These are phyloP conservation scores for Tricholoma hemisulphureum DNA, from an alignment of 768 basidiomycete species.

Conservation along the genomic window DNA sequence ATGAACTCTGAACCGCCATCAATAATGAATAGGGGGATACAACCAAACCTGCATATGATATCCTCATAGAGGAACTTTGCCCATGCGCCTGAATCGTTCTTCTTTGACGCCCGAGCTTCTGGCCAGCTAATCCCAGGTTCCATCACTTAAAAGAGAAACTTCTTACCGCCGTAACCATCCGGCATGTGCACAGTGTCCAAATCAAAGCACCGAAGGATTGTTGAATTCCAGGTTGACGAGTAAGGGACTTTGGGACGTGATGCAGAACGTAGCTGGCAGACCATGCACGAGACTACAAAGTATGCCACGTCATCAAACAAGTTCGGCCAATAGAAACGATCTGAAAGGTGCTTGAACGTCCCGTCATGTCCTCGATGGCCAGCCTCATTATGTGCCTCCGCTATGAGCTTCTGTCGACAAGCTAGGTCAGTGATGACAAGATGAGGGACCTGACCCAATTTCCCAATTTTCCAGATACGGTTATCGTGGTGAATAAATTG, in stretches of 20 bases:
- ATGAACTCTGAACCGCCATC: conserved; percentile 29
- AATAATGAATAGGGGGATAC: conserved; percentile 5
- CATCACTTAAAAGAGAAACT: conserved; percentile 20
- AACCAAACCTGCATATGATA: conserved; percentile 16
- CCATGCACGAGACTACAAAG: conserved; percentile 30
- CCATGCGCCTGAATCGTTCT: conserved; percentile 25
- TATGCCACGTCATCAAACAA: conserved; percentile 28
- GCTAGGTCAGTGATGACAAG: conserved; percentile 20
- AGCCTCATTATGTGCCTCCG: conserved; percentile 23
- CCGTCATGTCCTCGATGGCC: conserved; percentile 32
- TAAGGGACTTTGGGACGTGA: conserved; percentile 20
- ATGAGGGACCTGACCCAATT: conserved; percentile 15
- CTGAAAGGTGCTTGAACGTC: conserved; percentile 13
- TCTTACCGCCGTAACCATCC: conserved; percentile 12
- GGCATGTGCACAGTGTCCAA: conserved; percentile 32
- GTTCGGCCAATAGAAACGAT: conserved; percentile 35
- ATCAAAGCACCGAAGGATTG: conserved; percentile 23
- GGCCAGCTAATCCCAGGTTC: conserved; percentile 24
- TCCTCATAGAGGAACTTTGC: conserved; percentile 19
- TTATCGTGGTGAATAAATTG: conserved; percentile 22
- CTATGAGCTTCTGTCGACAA: conserved; percentile 17
- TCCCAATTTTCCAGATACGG: conserved; percentile 16
- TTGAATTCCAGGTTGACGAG: conserved; percentile 10
- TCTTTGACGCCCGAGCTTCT: conserved; percentile 27
- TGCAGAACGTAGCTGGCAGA: conserved; percentile 28